Evolutionary conservation across 169 alveolate genomes (phyloP), one percentile per base, ranked within the genome.

Genomic region (Cytauxzoon felis): DNA sequence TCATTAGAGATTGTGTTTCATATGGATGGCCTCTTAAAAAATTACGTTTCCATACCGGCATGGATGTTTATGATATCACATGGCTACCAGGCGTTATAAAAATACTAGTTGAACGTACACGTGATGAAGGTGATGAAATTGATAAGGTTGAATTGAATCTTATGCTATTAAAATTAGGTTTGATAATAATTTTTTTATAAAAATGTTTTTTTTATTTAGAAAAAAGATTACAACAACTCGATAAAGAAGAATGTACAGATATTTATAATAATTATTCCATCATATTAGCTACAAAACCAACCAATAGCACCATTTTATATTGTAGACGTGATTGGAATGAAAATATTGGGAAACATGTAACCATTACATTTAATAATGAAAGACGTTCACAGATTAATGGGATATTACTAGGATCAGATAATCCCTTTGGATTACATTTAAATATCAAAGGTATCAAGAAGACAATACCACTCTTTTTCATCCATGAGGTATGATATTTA

Each of bases 61-160:
- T 85, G 38, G 91, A 72, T 16, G 71, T 85, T 26, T 80, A 85
- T 51, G 91, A 85, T 59, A 71, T 85, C 30, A 80, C 91, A 30
- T 85, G 91, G 91, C 58, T 75, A 53, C 73, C 91, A 8, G 91
- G 89, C 2, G 82, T 64, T 30, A 58, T 85, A 2, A 84, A 85
- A 50, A 56, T 85, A 21, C 65, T 80, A 38, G 72, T 85, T 26
- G 84, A 63, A 47, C 38, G 60, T n/a, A 65, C 75, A n/a, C 33
- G 80, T 34, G 68, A 76, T 32, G 86, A 76, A 38, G 52, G 71
- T 4, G 75, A 52, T 16, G 8, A 2, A 42, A 66, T 76, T 7
- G 38, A n/a, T 3, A 27, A 26, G 41, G 19, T 30, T 19, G 86
- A 76, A 33, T 73, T 76, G 41, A 49, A 57, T 53, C 67, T 76